Percentiles rank a stretch among this genome's conserved stretches.
phyloP scores from a whole-genome alignment of 495 filamentous ascomycete species.

The Penicillium chermesinum region DNA sequence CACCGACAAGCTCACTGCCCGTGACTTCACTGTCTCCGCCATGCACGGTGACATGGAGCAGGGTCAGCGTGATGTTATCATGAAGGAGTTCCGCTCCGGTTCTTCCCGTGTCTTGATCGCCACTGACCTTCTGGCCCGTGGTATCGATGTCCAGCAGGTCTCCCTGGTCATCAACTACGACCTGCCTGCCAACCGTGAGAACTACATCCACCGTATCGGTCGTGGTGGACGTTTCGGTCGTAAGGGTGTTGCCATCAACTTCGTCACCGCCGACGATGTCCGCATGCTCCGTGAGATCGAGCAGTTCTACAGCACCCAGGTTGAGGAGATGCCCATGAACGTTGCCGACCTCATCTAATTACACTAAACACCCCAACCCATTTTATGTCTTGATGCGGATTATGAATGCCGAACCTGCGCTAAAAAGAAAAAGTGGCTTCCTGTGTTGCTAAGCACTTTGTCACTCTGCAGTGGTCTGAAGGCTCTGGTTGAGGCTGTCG shows the following conservation, averaged over 20 bases:
- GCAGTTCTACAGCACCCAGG: slow-evolving; percentile 61
- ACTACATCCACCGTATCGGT: slow-evolving; percentile 99
- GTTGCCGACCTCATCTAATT: slow-evolving; percentile 55
- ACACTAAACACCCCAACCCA: slow-evolving; percentile 18
- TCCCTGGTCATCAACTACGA: slow-evolving; percentile 99
- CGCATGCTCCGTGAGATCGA: slow-evolving; percentile 98
- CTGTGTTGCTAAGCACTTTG: slow-evolving; percentile 38
- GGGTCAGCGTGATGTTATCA: slow-evolving; percentile 93
- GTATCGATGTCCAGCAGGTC: slow-evolving; percentile 99
- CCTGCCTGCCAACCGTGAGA: slow-evolving; percentile 95
- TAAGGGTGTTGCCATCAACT: slow-evolving; percentile 99
- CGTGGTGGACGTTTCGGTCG: slow-evolving; percentile 98
- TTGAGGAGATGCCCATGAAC: slow-evolving; percentile 62
- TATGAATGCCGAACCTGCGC: slow-evolving; percentile 43
- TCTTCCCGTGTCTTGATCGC: slow-evolving; percentile 97
- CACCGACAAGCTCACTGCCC: slow-evolving; percentile 94
- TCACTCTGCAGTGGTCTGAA: slow-evolving; percentile 23
- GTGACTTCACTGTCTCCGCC: slow-evolving; percentile 97
- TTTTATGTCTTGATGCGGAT: slow-evolving; percentile 41
- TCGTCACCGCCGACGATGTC: slow-evolving; percentile 97
- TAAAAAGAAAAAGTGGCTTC: slow-evolving; percentile 46
- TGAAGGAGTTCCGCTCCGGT: slow-evolving; percentile 99
- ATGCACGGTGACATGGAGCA: slow-evolving; percentile 99
- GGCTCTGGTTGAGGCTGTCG: slow-evolving; percentile 10
- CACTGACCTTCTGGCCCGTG: slow-evolving; percentile 93